Evolutionary conservation across 306 rosid genomes (phyloP), one percentile per base, ranked within the genome.

Genomic region (Medicago ruthenica): DNA sequence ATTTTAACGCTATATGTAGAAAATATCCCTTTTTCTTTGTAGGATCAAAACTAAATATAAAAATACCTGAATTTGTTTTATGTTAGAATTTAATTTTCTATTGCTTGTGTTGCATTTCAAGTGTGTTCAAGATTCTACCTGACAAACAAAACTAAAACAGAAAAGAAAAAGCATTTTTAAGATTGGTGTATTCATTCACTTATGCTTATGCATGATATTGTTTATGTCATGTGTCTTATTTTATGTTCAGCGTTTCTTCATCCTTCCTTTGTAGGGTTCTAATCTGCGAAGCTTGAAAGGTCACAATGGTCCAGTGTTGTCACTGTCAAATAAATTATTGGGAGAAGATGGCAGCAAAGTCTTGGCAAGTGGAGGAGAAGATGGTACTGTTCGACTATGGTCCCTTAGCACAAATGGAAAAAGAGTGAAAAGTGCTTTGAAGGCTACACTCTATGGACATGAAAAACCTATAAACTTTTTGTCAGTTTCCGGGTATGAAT

Each of bases 361-460:
- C 54, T 83, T 93, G 88, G 98, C 97, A 60, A 93, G 98, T 79
- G 98, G 98, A 79, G 98, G 97, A 73, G 97, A 91, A 84, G 98
- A 93, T 70, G 88, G 93, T 74, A 91, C 97, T 39, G 92, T 93
- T 76, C 92, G 93, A 70, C 92, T 93, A 37, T 93, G 96, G 97
- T 93, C 96, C 48, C 86, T 93, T 53, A 68, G 76, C 76, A 86
- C 96, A 17, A 72, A 85, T 76, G 93, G 93, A 47, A 88, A 77
- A 75, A 87, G 91, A 20, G 96, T 96, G 41, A 89, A 87, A 75
- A 86, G 54, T 22, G 89, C 97, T 64, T 75, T 83, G 17, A 91
- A 85, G 85, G 92, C 97, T 71, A 91, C 98, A 60, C 74, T 91
- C 5, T 79, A 87, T 83, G 98, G 98, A 39, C 98, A 93, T 75